Percentiles rank a stretch among this genome's conserved stretches.
Conservation (phyloP, 2,329 filamentous ascomycete species). For the Iodosphaeria phyllophila region DNA sequence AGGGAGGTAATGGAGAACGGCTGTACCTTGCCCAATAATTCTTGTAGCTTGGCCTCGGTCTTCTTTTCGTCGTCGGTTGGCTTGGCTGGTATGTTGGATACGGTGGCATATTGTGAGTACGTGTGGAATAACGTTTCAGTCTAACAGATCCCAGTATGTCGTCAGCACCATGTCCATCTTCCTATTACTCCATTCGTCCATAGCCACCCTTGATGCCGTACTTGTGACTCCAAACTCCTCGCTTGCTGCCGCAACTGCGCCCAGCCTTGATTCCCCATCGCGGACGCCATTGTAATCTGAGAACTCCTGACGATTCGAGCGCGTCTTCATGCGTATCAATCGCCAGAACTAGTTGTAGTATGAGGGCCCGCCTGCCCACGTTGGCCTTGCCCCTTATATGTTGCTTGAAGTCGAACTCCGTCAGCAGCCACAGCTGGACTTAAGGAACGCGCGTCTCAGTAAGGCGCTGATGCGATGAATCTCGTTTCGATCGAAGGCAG, state of each 20-base stretch:
- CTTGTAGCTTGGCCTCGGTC: conserved; percentile 65
- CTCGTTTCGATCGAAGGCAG: no score
- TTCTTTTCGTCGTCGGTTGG: conserved; percentile 69
- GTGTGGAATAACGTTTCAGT: conserved; percentile 69
- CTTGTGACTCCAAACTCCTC: conserved; percentile 75
- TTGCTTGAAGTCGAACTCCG: no score
- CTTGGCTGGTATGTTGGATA: conserved; percentile 61
- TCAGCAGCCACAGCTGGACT: no score
- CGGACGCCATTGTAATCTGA: conserved; percentile 33
- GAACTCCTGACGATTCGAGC: no score
- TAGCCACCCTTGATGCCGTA: conserved; percentile 18
- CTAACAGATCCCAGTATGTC: conserved; percentile 23
- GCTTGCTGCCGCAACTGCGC: conserved; percentile 87
- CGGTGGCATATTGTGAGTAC: conserved; percentile 80
- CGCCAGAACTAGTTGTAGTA: no score
- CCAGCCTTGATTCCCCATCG: conserved; percentile 53
- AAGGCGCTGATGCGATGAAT: no score
- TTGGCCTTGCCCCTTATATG: no score
- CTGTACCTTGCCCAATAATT: conserved; percentile 62
- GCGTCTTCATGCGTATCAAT: no score
- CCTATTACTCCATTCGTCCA: neutral
- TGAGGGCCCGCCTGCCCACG: no score
- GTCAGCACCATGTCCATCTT: neutral
- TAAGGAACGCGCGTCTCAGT: no score
- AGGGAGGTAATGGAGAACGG: no score